Evolutionary conservation across 1,284 basidiomycete species (phyloP), one percentile per base, ranked within the genome.

Genomic region (Phellopilus nigrolimitatus): DNA sequence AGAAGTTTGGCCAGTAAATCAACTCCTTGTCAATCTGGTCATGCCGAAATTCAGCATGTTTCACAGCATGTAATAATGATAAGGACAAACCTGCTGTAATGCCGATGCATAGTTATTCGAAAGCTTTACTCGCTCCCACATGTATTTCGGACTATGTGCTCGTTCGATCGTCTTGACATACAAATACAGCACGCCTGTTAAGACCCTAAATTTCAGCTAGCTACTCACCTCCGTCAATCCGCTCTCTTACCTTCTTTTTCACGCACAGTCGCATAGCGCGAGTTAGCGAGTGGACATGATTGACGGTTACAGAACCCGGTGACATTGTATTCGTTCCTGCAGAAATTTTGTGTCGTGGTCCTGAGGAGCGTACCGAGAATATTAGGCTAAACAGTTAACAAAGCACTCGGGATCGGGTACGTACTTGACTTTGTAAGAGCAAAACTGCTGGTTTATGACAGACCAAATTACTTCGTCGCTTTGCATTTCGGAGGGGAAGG

Each of bases 141-240:
- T 93, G 61, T 90, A 83, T 31, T 91, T 89, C 17, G 97, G 97
- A 25, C 88, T 84, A 68, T 99, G 95, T 9, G 95, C 94, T 52
- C 97, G 81, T 69, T 99, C 97, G 56, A 97, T 94, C 4, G 95
- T 99, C 72, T 99, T 99, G 65, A 97, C 82, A 66, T 92, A 99
- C n/a, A 99, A 82, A 67, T 97, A 99, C 21, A 99, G 69, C 1
- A 88, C 74, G 38, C 95, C 95, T 94, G 48, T 9, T 34, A 8
- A 13, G 19, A 43, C 30, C 12, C 4, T 34, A 10, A 9, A 13
- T 17, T 27, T 40, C 38, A 42, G 17, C 12, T 3, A 13, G 34
- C 15, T 9, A 28, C 9, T 2, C 10, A 42, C 13, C 15, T 34
- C 31, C 9, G n/a, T 34, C 9, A 34, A n/a, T 34, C 9, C n/a